phyloP scores from a whole-genome alignment of 2,329 filamentous ascomycete species.

The Botrytis byssoidea region DNA sequence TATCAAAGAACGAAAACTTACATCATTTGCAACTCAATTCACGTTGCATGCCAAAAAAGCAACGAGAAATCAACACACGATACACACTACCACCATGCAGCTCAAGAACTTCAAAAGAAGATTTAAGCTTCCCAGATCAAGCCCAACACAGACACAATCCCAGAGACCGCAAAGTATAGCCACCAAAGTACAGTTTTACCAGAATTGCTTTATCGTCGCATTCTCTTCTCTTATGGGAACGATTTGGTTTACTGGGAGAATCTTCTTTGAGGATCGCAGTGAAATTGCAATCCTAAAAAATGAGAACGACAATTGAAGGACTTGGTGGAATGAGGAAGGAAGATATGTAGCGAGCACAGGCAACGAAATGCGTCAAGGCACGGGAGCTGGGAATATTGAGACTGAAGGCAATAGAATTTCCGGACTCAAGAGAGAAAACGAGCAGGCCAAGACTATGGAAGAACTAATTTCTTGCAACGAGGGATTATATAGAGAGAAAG shows the following conservation, averaged over 20 bases:
- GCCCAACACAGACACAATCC: neutral
- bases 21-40: neutral
- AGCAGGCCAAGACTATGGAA: neutral
- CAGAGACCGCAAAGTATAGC: neutral
- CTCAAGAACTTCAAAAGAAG: neutral
- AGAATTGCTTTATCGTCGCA: neutral
- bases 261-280: neutral
- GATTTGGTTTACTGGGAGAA: neutral
- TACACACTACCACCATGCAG: neutral
- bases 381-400: neutral
- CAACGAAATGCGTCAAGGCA: neutral
- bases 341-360: neutral
- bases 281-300: neutral
- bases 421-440: neutral
- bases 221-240: neutral
- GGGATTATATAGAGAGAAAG: neutral
- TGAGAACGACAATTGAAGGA: neutral
- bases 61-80: neutral
- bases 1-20: neutral
- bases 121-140: neutral
- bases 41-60: neutral
- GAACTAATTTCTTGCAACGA: neutral
- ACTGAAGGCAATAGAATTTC: neutral
- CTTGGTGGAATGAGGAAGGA: neutral
- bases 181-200: neutral